A percentile compares a stretch with the other conserved stretches of the same genome.
phyloP scores from a whole-genome alignment of 2,329 filamentous ascomycete species.

The Diaporthe nobilis region DNA sequence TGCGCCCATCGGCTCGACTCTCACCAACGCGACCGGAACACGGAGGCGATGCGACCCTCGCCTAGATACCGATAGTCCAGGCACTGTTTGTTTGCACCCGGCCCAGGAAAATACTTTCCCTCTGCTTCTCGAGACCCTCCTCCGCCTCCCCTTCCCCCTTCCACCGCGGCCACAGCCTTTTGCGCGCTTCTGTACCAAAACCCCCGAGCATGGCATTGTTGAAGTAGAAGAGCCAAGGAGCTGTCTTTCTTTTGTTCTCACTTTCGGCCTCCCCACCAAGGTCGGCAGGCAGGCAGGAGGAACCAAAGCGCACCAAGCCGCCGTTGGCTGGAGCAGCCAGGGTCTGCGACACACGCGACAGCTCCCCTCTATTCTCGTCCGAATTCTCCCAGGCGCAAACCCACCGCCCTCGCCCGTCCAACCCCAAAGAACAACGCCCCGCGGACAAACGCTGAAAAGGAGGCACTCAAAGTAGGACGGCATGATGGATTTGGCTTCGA shows the following conservation, averaged over 20 bases:
- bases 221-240: slow-evolving; percentile 17
- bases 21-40: slow-evolving; percentile 13
- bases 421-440: neutral
- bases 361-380: slow-evolving; percentile 33
- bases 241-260: slow-evolving; percentile 9
- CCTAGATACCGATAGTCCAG: neutral
- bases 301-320: slow-evolving; percentile 8
- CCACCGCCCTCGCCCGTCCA: slow-evolving; percentile 23
- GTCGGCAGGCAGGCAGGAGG: neutral
- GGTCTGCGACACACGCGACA: slow-evolving; percentile 41
- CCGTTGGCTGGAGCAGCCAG: slow-evolving; percentile 23
- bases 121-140: slow-evolving; percentile 2
- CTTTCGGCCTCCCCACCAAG: neutral
- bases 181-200: neutral
- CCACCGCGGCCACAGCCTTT: neutral
- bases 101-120: neutral
- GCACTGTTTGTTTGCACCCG: slow-evolving; percentile 9
- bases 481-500: slow-evolving; percentile 66
- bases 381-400: slow-evolving; percentile 29
- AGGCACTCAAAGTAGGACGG: slow-evolving; percentile 16
- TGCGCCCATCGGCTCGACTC: slow-evolving; percentile 24
- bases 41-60: slow-evolving; percentile 28
- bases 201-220: slow-evolving; percentile 18
- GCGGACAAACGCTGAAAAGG: slow-evolving; percentile 10
- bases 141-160: neutral